A percentile compares a stretch with the other conserved stretches of the same genome.
Evolutionary conservation across 2,329 filamentous ascomycete genomes (phyloP).

Genomic region (Penicillium sp.): DNA sequence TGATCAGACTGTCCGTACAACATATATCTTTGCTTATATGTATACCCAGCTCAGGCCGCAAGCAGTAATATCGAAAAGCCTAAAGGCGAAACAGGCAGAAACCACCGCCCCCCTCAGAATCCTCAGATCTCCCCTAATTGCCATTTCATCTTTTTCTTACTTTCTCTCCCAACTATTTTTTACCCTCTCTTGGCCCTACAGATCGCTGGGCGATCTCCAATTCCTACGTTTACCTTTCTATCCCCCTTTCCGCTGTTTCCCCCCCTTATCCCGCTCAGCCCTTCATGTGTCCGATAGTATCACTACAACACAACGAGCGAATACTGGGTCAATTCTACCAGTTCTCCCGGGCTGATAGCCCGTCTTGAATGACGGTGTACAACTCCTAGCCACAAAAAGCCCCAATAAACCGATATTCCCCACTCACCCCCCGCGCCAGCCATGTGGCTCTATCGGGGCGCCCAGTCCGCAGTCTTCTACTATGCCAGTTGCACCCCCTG

Average conservation of each 20-base stretch:
- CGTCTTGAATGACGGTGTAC: constrained; percentile 15
- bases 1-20: neutral
- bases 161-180: constrained; percentile 5
- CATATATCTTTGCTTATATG: neutral
- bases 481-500: constrained; percentile 51
- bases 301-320: constrained; percentile 16
- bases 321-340: constrained; percentile 19
- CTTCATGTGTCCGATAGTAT: constrained; percentile 30
- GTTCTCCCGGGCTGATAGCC: constrained; percentile 19
- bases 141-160: constrained; percentile 1
- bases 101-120: neutral
- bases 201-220: constrained; percentile 26
- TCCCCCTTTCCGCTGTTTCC: neutral
- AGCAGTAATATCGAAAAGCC: neutral
- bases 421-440: constrained; percentile 12
- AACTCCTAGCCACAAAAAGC: neutral
- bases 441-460: constrained; percentile 44
- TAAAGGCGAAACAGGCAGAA: constrained; percentile 8
- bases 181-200: constrained; percentile 3
- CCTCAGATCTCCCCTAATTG: constrained; percentile 4
- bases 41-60: neutral
- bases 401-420: constrained; percentile 3
- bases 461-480: constrained; percentile 45
- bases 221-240: constrained; percentile 6
- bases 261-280: constrained; percentile 20